phyloP scores from a whole-genome alignment of 108 stramenopile species.

The Nitzschia putrida region DNA sequence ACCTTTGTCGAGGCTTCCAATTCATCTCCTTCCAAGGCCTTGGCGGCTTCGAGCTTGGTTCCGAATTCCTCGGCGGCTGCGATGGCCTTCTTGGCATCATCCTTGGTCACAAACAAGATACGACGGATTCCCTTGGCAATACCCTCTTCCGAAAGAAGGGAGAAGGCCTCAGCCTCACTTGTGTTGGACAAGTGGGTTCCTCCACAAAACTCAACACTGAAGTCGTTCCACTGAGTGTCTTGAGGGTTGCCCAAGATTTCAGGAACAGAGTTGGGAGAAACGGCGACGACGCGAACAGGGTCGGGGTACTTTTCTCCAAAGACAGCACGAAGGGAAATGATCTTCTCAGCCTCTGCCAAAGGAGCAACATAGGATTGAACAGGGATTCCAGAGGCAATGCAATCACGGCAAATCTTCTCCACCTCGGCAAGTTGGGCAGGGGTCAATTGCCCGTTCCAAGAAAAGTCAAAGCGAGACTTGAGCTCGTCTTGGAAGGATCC shows the following conservation, averaged over 20 bases:
- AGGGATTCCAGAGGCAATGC: conserved; percentile 62
- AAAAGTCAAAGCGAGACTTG: conserved; percentile 98
- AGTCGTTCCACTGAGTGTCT: conserved; percentile 83
- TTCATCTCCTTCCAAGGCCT: conserved; percentile 61
- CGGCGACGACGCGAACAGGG: conserved; percentile 97
- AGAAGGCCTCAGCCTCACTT: conserved; percentile 90
- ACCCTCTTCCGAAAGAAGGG: conserved; percentile 91
- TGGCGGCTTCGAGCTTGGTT: conserved; percentile 64
- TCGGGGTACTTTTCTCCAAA: conserved; percentile 99
- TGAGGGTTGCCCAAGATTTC: conserved; percentile 88
- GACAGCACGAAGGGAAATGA: conserved; percentile 92
- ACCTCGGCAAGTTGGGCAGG: conserved; percentile 77
- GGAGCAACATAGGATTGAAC: conserved; percentile 86
- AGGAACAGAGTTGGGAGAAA: conserved; percentile 74
- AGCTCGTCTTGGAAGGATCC: conserved; percentile 93
- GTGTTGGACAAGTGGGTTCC: conserved; percentile 98
- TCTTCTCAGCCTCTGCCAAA: conserved; percentile 82
- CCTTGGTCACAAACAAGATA: conserved; percentile 89
- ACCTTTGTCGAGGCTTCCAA: conserved; percentile 75
- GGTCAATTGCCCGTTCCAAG: conserved; percentile 85
- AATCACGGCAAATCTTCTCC: conserved; percentile 61
- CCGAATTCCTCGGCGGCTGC: conserved; percentile 74
- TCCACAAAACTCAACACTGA: conserved; percentile 98
- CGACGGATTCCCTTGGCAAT: conserved; percentile 99
- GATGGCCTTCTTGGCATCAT: conserved; percentile 81